Evolutionary conservation across 2,329 filamentous ascomycete species (phyloP).

Genomic region (Ceratocystis harringtonii): DNA sequence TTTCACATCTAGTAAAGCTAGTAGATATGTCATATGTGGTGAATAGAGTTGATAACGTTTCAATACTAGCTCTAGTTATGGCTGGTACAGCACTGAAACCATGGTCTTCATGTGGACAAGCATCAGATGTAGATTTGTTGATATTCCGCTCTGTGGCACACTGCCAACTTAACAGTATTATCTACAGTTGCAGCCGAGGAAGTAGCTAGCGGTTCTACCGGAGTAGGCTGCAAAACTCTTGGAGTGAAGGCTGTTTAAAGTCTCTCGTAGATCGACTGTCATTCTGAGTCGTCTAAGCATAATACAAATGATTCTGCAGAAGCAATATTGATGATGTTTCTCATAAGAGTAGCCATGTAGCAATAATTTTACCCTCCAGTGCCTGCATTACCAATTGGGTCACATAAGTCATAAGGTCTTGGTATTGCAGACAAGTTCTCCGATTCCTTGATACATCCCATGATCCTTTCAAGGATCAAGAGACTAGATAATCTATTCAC

Average conservation of each 20-base stretch:
- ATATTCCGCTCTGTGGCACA: not conserved
- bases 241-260: not conserved
- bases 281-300: not conserved
- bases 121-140: not conserved
- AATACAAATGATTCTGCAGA: not conserved
- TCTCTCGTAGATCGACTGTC: not conserved
- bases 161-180: not conserved
- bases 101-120: not conserved
- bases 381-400: slow-evolving; percentile 23
- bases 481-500: slow-evolving; percentile 22
- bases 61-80: not conserved
- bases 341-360: not conserved
- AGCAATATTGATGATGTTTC: too few relatives aligned
- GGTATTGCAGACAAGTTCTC: slow-evolving; percentile 18
- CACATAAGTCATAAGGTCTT: slow-evolving; percentile 21
- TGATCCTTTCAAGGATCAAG: slow-evolving; percentile 21
- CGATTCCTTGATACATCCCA: slow-evolving; percentile 18
- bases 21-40: slow-evolving; percentile 21
- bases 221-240: too few relatives aligned
- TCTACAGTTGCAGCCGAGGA: not conserved
- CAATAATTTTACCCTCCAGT: slow-evolving; percentile 20
- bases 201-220: not conserved
- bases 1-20: slow-evolving; percentile 19
- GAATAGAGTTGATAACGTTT: slow-evolving; percentile 20
- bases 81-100: not conserved